Evolutionary conservation across 768 basidiomycete species (phyloP).

Genomic region (Phallus indusiatus): DNA sequence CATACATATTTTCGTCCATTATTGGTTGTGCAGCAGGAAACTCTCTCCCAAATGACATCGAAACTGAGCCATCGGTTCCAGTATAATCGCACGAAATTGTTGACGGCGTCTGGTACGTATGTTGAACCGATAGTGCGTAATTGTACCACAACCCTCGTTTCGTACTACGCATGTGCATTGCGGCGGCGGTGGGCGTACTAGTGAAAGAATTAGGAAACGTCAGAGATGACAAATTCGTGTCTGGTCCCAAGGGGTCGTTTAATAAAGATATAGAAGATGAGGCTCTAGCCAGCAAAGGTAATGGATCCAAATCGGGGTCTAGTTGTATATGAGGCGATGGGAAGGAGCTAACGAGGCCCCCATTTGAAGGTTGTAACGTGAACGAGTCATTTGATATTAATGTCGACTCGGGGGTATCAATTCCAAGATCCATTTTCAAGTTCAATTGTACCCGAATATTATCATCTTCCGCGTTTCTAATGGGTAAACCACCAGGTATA

Average conservation of each 20-base stretch:
- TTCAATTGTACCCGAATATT: neutral
- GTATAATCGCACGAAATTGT: neutral
- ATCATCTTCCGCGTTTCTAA: neutral
- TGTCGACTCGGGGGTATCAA: neutral
- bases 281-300: neutral
- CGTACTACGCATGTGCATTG: neutral
- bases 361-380: neutral
- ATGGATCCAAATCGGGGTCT: constrained; percentile 2
- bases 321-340: neutral
- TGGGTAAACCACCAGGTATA: neutral
- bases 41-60: neutral
- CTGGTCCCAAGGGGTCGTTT: neutral
- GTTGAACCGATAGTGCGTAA: neutral
- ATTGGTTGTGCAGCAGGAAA: neutral
- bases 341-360: neutral
- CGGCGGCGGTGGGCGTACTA: neutral
- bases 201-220: neutral
- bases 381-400: neutral
- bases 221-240: neutral
- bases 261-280: neutral
- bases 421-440: neutral
- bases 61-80: neutral
- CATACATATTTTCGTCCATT: neutral
- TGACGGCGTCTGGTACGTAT: neutral
- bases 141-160: neutral